These are phyloP conservation scores for Cardamine occulta DNA, from an alignment of 345 rosid species.

Conservation along the genomic window DNA sequence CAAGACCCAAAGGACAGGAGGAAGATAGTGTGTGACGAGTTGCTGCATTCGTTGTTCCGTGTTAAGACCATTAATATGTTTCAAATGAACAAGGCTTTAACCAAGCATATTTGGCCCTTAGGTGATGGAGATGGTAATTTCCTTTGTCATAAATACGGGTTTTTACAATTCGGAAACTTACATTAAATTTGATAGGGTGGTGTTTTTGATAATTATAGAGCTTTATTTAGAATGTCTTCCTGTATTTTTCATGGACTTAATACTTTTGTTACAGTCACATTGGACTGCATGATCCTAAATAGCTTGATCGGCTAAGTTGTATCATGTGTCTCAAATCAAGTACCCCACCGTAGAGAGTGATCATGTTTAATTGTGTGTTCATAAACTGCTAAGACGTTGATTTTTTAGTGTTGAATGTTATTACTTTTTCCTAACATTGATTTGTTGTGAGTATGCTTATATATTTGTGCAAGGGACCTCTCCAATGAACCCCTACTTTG, in stretches of 20 bases:
- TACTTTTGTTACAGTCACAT: constrained; percentile 15
- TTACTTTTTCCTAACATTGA: neutral
- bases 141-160: neutral
- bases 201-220: constrained; percentile 24
- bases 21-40: constrained; percentile 63
- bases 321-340: constrained; percentile 3
- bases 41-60: constrained; percentile 57
- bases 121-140: constrained; percentile 46
- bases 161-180: neutral
- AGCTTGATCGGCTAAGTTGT: neutral
- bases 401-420: neutral
- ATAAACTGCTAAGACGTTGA: neutral
- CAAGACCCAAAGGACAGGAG: constrained; percentile 78
- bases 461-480: constrained; percentile 16
- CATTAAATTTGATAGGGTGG: neutral
- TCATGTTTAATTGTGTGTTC: constrained; percentile 1
- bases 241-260: neutral
- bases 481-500: constrained; percentile 9
- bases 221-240: constrained; percentile 19
- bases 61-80: constrained; percentile 83
- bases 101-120: constrained; percentile 90
- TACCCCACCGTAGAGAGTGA: constrained; percentile 11
- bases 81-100: constrained; percentile 78
- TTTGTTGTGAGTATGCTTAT: constrained; percentile 13
- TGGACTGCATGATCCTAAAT: constrained; percentile 7